Evolutionary conservation across 208 protist genomes (phyloP), one percentile per base, ranked within the genome.

Genomic region (Leptomonas pyrrhocoris): DNA sequence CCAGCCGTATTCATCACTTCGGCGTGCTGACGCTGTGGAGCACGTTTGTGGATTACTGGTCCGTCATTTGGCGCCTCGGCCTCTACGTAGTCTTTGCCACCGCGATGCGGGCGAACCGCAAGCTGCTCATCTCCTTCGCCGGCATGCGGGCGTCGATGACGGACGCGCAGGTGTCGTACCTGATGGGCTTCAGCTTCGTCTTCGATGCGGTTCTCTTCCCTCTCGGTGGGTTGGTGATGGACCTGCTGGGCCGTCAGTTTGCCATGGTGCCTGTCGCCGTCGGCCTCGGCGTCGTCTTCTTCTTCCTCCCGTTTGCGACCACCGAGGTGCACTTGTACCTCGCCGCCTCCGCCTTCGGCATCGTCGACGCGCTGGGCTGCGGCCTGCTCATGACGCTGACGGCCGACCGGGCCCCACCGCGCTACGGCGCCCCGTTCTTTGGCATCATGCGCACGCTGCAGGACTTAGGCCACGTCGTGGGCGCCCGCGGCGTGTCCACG

Each of bases 371-470:
- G 1, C 80, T 96, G 5, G 84, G 92, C n/a, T 94, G 85, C 62
- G 92, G 87, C 6, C 73, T 96, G 13, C 23, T 94, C 46, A 90
- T 96, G 85, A 94, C 88, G 21, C 77, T 94, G 51, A 87, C 83
- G 15, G 88, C 89, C 0, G 89, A 94, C 65, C 68, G 80, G 12
- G 86, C 85, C 4, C 86, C 89, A 25, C 60, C 74, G 38, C 45
- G 63, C 7, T 81, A 86, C 62, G 83, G 79, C 36, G 87, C 81
- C 0, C 80, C 63, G 11, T 96, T 94, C 66, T 94, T 94, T 68
- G 92, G 88, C 45, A 86, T 96, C 56, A 91, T 96, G 81, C 85
- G 86, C 15, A 94, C 80, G 13, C 62, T 96, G 49, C 78, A 93
- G 56, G 89, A 96, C 66, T 51, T 89, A 25, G 89, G 88, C 19